These are phyloP conservation scores for Erythrobasidium hasegawianum DNA, from an alignment of 1,284 basidiomycete genomes.

Conservation along the genomic window DNA sequence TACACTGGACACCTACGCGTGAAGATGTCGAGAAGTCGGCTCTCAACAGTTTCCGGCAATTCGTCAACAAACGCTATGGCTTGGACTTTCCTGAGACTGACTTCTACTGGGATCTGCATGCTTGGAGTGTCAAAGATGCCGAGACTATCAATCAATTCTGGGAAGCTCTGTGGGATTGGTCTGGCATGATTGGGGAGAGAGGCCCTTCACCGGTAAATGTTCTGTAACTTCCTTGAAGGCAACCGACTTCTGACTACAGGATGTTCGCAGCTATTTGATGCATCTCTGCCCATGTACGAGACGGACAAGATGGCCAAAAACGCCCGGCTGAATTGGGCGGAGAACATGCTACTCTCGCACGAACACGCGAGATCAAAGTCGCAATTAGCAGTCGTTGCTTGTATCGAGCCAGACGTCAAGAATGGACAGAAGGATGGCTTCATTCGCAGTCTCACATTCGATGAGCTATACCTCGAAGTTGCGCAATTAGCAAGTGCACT, in stretches of 20 bases:
- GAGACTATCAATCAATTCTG: slow-evolving; percentile 38
- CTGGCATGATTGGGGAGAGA: slow-evolving; percentile 38
- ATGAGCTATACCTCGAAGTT: slow-evolving; percentile 31
- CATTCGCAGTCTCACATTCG: slow-evolving; percentile 23
- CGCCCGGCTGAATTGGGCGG: slow-evolving; percentile 74
- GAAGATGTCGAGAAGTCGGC: slow-evolving; percentile 31
- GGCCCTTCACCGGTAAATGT: slow-evolving; percentile 22
- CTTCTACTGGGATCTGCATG: slow-evolving; percentile 39
- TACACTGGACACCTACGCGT: slow-evolving; percentile 33
- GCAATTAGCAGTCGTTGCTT: slow-evolving; percentile 62
- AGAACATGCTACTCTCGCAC: slow-evolving; percentile 65
- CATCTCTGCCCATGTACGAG: slow-evolving; percentile 58
- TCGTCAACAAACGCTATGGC: slow-evolving; percentile 35
- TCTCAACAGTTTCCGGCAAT: slow-evolving; percentile 39
- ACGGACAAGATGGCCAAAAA: slow-evolving; percentile 73
- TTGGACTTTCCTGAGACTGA: slow-evolving; percentile 32
- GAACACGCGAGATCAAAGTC: slow-evolving; percentile 52
- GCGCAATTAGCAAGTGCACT: slow-evolving; percentile 14
- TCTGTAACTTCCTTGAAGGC: not conserved
- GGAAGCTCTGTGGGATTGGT: slow-evolving; percentile 36
- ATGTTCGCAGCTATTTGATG: slow-evolving; percentile 58
- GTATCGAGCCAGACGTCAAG: slow-evolving; percentile 17
- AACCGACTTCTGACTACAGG: slow-evolving; percentile 9
- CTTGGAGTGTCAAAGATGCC: slow-evolving; percentile 33
- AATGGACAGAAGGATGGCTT: slow-evolving; percentile 1